Base-by-base conservation (phyloP, 2,329 filamentous ascomycete species). In the Aspergillus eucalypticola region DNA sequence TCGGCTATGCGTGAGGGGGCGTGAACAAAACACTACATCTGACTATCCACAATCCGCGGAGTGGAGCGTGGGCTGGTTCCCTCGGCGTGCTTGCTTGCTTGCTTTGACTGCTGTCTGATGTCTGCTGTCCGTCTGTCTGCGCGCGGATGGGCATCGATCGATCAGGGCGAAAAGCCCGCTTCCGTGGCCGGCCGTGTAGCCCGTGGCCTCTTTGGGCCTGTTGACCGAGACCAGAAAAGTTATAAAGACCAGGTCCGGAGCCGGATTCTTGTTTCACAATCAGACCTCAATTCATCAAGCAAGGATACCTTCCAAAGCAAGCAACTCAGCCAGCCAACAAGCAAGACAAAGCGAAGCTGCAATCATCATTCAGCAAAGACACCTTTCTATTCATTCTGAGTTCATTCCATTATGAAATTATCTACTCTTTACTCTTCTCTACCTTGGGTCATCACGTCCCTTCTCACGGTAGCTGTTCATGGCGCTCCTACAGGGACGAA, bases 401-500 rank as follows among this genome's bases (percentile, higher is more conserved):
- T 29, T 32, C 32, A 21, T 6, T 10, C 15, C 51, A 57, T 10
- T 15, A 65, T 65, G 64, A 65, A 65, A 58, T 11, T 11, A 35
- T 51, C 59, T 19, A 39, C 49, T 15, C 23, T 60, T 13, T 11
- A 51, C 13, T 44, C 60, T 44, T 42, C 39, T 21, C 25, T 65
- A 13, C 29, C 64, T 15, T 42, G 39, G n/a, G 35, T 35, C 32
- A 35, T 35, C 11, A 35, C 38, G 2, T 44, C 53, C 23, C 17
- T 23, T 7, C 11, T 60, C 11, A 15, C 60, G 6, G 25, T 54
- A 15, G 29, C 15, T 13, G 35, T 55, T 15, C 13, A 71, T 60
- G 69, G 65, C 56, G 63, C 55, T 58, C 49, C 59, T 29, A 58
- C 32, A 15, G 38, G 51, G 5, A 32, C 19, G 8, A 35, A 35